These are phyloP conservation scores for Hemileccinum impolitum DNA, from an alignment of 768 basidiomycete species.

Conservation along the genomic window DNA sequence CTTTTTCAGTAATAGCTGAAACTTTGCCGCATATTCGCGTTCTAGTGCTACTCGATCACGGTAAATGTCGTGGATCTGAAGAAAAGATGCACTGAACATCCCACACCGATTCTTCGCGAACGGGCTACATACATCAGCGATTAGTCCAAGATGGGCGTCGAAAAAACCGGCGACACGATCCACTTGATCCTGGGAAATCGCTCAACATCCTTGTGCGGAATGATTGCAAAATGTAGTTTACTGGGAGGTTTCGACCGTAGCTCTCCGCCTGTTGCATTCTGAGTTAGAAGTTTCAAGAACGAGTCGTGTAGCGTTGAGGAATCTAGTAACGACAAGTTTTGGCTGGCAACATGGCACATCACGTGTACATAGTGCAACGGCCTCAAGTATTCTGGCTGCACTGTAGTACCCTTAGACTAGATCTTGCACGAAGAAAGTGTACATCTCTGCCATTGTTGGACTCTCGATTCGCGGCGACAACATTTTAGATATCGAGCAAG, in stretches of 20 bases:
- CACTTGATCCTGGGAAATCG: conserved; percentile 59
- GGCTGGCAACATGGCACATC: no score
- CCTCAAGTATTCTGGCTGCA: no score
- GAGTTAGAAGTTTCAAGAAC: not conserved
- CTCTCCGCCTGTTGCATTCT: conserved; percentile 24
- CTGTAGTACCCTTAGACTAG: no score
- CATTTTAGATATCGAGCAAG: no score
- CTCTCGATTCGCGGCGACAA: no score
- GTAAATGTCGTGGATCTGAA: conserved; percentile 71
- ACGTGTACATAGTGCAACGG: no score
- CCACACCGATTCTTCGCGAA: not conserved
- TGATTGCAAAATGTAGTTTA: conserved; percentile 27
- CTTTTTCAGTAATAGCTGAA: conserved; percentile 63
- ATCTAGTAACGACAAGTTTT: no score
- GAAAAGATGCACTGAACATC: conserved; percentile 1
- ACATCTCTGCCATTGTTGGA: no score
- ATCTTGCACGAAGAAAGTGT: no score
- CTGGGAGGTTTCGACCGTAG: conserved; percentile 55
- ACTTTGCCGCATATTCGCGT: conserved; percentile 73
- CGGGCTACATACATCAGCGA: conserved; percentile 53
- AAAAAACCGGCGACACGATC: conserved; percentile 56
- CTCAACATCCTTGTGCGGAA: conserved; percentile 8
- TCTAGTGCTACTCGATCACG: conserved; percentile 64
- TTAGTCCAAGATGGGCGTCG: conserved; percentile 61
- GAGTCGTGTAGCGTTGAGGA: no score